These are phyloP conservation scores for Skeletonema tropicum DNA, from an alignment of 108 stramenopile species.

Conservation along the genomic window DNA sequence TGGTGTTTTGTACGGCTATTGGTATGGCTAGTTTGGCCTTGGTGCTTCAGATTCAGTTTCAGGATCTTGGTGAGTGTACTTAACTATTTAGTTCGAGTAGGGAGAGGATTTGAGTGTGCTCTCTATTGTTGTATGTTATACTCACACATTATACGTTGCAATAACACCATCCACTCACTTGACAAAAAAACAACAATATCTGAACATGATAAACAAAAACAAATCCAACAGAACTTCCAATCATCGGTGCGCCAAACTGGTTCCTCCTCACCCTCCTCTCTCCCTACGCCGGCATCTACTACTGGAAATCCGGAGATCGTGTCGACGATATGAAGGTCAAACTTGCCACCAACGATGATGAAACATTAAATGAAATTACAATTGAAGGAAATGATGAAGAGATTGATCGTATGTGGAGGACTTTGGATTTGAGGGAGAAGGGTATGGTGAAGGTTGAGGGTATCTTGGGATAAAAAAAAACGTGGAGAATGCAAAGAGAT, in stretches of 20 bases:
- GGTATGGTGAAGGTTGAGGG: constrained; percentile 95
- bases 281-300: constrained; percentile 95
- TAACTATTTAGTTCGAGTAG: neutral
- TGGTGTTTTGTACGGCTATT: constrained; percentile 91
- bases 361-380: constrained; percentile 82
- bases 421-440: constrained; percentile 90
- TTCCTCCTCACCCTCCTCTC: constrained; percentile 74
- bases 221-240: constrained; percentile 52
- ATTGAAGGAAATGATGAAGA: constrained; percentile 90
- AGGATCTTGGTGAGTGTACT: constrained; percentile 52
- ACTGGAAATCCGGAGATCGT: constrained; percentile 91
- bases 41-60: constrained; percentile 90
- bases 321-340: constrained; percentile 86
- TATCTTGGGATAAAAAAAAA: constrained; percentile 48
- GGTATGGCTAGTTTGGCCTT: constrained; percentile 88
- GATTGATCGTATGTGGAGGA: constrained; percentile 92
- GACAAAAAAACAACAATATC: neutral
- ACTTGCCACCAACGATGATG: constrained; percentile 83
- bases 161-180: neutral
- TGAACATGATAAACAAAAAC: neutral
- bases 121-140: neutral
- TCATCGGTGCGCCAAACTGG: constrained; percentile 84
- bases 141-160: neutral
- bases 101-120: neutral
- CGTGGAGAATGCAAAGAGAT: neutral